phyloP scores from a whole-genome alignment of 2,329 filamentous ascomycete species.

The Eutypa lata region DNA sequence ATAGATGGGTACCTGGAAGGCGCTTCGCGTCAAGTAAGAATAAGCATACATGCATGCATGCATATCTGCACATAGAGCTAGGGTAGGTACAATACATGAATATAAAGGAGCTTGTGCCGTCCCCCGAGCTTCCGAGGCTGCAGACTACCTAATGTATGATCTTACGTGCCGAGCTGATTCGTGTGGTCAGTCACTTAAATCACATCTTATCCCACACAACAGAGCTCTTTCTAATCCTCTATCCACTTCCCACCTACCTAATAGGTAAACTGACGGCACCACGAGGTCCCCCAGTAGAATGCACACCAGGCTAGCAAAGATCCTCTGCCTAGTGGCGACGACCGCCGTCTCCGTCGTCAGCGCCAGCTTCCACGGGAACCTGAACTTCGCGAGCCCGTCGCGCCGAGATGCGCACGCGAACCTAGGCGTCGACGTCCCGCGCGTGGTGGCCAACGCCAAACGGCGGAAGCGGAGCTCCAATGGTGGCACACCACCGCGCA shows the following conservation, averaged over 20 bases:
- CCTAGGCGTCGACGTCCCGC: constrained; percentile 62
- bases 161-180: not conserved
- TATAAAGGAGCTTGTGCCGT: not conserved
- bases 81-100: not conserved
- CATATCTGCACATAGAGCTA: too few species aligned
- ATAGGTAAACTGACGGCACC: too few species aligned
- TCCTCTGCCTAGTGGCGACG: constrained; percentile 5
- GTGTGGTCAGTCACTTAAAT: not conserved
- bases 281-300: not conserved
- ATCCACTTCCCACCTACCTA: too few species aligned
- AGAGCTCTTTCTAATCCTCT: too few species aligned
- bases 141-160: not conserved
- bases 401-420: constrained; percentile 60
- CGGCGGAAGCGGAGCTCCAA: constrained; percentile 41
- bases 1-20: too few species aligned
- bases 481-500: constrained; percentile 33
- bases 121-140: not conserved
- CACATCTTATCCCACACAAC: too few species aligned
- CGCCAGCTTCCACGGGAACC: constrained; percentile 39
- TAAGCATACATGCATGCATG: too few species aligned
- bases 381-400: constrained; percentile 68
- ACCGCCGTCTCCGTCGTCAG: constrained; percentile 2
- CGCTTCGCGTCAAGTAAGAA: too few species aligned
- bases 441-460: constrained; percentile 58
- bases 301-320: not conserved